Base-by-base conservation (phyloP, 2,329 filamentous ascomycete species). In the Colletotrichum limetticola region DNA sequence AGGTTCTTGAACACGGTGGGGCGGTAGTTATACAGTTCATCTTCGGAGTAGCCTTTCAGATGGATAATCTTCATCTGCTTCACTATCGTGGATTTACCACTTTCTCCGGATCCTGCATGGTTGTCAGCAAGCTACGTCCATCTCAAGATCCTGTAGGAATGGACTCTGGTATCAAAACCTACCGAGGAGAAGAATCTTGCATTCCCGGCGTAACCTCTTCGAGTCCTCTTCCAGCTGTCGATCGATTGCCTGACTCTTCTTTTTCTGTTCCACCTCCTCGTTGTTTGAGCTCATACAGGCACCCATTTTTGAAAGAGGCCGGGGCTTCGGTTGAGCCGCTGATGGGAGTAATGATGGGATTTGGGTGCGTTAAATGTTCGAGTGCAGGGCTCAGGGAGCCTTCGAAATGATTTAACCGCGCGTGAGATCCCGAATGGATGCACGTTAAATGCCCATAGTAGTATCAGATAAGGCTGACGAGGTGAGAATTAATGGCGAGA, bases 1-100 rank as follows among this genome's bases (percentile, higher is more conserved):
- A 99, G 88, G 82, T 99, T 99, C 86, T 99, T 99, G 87, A 97
- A 99, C 74, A 99, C 95, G 42, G 97, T 98, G 75, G 97, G 91
- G 72, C 97, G 93, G 86, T 98, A 98, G 81, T 98, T 93, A 79
- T 93, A 93, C 62, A 98, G 89, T 84, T 99, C 97, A 79, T 98
- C 96, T 77, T 95, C 91, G 12, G 94, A 95, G 84, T 99, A 99
- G 74, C 97, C 97, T 85, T 98, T 98, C 79, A 98, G 93, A 81
- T 99, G 97, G 80, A 99, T 98, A 78, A 99, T 99, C 86, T 98
- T 99, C 97, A 99, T 99, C 88, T 99, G 97, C 85, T 99, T 99
- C 78, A 99, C 97, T 79, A 99, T 98, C 11, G 97, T 99, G 71
- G 97, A 98, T 85, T 99, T 99, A 77, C 97, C 97, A 84, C 96